Base-by-base conservation (phyloP, 208 protist species). In the Leishmania amazonensis region DNA sequence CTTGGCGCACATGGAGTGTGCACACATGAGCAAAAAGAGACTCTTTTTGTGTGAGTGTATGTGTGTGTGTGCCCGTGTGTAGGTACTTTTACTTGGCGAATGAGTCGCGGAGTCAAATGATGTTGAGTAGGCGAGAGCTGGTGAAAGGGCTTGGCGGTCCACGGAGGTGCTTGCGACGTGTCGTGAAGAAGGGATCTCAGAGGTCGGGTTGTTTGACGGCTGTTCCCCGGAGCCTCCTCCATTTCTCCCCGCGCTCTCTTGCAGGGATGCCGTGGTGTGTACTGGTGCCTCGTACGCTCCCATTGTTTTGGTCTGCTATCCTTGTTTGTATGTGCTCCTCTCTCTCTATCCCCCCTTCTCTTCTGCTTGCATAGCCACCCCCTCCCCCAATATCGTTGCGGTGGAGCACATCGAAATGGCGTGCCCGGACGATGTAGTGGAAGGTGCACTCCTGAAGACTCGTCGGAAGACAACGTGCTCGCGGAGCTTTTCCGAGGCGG, bases 61-160 rank as follows among this genome's bases (percentile, higher is more conserved):
- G 8, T 70, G 76, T 83, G 75, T n/a, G 45, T 79, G 31, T 83
- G 75, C 42, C n/a, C 78, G 31, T 75, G 4, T 45, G 40, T 73
- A 9, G 35, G 68, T 31, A 57, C 62, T 76, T 76, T 64, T 65
- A 62, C 5, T 45, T 51, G 19, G 70, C 28, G 9, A 31, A 35
- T 45, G 38, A n/a, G 70, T 31, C 24, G 42, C 42, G 28, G 15
- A 8, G 28, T 51, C 17, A 53, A 45, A 51, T 1, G 65, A n/a
- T 72, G 38, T n/a, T n/a, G 70, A 45, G 70, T 47, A 17, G 47
- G 3, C 1, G 45, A n/a, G 45, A 31, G 28, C 21, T 40, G 70
- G 40, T 31, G 28, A 31, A 51, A 13, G 7, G 24, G 45, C 45
- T 35, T 31, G 24, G 17, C 9, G 24, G 9, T 17, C 45, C 28